A percentile compares a stretch with the other conserved stretches of the same genome.
Conservation (phyloP, 2,329 filamentous ascomycete genomes). For the Phyllachora maydis region DNA sequence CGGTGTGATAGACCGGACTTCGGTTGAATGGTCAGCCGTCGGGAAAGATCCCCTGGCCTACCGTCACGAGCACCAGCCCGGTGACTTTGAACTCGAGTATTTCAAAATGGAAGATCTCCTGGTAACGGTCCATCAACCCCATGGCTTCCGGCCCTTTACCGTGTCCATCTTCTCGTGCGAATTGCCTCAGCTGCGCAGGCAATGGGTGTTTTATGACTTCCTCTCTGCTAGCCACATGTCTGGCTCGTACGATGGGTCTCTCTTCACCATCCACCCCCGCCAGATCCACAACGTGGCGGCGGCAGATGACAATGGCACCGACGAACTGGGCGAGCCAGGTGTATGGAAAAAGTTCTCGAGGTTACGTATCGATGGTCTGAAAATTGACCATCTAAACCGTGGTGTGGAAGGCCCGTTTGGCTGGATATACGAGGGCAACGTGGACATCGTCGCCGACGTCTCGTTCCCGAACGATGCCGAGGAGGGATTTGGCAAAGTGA, state of each 20-base stretch:
- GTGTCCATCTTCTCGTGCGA: constrained; percentile 94
- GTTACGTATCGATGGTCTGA: constrained; percentile 78
- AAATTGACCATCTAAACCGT: constrained; percentile 87
- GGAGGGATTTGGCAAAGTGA: constrained; percentile 77
- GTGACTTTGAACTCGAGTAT: constrained; percentile 90
- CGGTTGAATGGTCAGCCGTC: constrained; percentile 50
- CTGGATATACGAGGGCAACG: constrained; percentile 94
- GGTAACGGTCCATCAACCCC: constrained; percentile 78
- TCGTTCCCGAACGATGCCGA: constrained; percentile 82
- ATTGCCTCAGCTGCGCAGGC: constrained; percentile 76
- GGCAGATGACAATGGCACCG: constrained; percentile 31
- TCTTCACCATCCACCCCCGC: constrained; percentile 91
- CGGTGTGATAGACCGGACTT: constrained; percentile 79
- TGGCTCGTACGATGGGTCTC: constrained; percentile 80
- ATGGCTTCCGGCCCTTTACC: constrained; percentile 80
- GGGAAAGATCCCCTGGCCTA: constrained; percentile 68
- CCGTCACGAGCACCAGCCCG: constrained; percentile 68
- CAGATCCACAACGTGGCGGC: constrained; percentile 69
- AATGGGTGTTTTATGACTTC: constrained; percentile 97
- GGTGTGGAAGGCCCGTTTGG: constrained; percentile 87
- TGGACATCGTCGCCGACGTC: constrained; percentile 89
- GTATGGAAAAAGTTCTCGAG: constrained; percentile 94
- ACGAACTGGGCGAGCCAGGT: constrained; percentile 41
- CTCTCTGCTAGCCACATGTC: constrained; percentile 90
- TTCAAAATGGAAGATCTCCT: constrained; percentile 93